These are phyloP conservation scores for Kwoniella botswanensis DNA, from an alignment of 768 basidiomycete species.

Conservation along the genomic window DNA sequence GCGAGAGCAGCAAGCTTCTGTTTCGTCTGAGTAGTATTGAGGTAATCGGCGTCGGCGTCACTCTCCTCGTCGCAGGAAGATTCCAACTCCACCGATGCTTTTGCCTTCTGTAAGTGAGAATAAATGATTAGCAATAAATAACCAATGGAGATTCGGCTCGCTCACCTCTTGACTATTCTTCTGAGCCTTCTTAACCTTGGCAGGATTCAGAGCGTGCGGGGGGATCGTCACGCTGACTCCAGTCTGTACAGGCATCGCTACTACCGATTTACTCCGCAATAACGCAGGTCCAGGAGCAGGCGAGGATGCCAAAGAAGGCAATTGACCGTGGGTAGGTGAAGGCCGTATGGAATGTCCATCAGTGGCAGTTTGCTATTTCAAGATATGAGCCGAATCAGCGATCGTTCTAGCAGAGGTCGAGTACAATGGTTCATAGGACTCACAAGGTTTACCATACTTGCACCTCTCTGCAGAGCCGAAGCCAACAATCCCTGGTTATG, in stretches of 20 bases:
- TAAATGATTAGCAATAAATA: not conserved
- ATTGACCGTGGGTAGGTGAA: conserved; percentile 41
- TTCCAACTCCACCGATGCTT: conserved; percentile 33
- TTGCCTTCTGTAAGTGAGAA: conserved; percentile 15
- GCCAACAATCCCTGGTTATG: conserved; percentile 42
- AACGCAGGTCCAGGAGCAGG: conserved; percentile 38
- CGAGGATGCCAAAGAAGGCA: conserved; percentile 33
- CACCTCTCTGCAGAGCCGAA: conserved; percentile 50
- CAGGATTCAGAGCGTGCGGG: conserved; percentile 21
- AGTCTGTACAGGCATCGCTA: conserved; percentile 55
- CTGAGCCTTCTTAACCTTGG: conserved; percentile 14
- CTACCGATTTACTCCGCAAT: conserved; percentile 54
- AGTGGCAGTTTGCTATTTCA: conserved; percentile 21
- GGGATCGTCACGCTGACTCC: conserved; percentile 53
- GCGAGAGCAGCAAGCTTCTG: conserved; percentile 43
- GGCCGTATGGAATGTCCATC: conserved; percentile 24
- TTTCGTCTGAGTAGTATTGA: conserved; percentile 43
- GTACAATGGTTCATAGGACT: conserved; percentile 18
- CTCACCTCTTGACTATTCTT: conserved; percentile 29
- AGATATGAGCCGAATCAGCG: not conserved
- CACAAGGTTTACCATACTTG: conserved; percentile 57
- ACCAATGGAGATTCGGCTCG: not conserved
- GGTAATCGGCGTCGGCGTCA: conserved; percentile 40
- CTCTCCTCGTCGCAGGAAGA: conserved; percentile 36
- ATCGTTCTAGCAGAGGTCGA: not conserved